phyloP scores from a whole-genome alignment of 1,284 basidiomycete genomes.

The Trichosporon asahii region DNA sequence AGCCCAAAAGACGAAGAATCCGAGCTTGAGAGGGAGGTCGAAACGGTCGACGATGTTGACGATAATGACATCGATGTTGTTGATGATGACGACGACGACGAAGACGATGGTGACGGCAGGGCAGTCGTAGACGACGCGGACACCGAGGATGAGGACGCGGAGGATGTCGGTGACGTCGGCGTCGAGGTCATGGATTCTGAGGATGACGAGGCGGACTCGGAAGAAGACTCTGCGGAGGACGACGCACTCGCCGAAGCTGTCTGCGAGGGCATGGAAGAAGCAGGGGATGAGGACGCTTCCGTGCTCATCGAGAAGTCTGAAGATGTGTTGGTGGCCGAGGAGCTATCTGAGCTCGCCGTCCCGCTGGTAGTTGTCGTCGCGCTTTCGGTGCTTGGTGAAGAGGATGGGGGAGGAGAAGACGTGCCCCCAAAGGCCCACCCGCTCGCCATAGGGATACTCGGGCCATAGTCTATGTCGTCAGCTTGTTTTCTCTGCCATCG shows the following conservation, averaged over 20 bases:
- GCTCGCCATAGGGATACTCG: constrained; percentile 28
- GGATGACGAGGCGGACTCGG: not conserved
- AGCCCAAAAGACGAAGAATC: not conserved
- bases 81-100: no score
- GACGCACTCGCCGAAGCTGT: not conserved
- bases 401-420: constrained; percentile 17
- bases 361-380: not conserved
- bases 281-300: not conserved
- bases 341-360: not conserved
- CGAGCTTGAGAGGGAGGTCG: not conserved
- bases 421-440: constrained; percentile 32
- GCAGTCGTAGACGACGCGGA: not conserved
- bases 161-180: not conserved
- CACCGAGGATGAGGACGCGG: not conserved
- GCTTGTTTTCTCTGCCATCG: not conserved
- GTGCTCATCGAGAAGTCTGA: not conserved
- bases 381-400: not conserved
- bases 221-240: not conserved
- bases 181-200: not conserved
- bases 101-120: no score
- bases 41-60: not conserved
- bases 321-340: not conserved
- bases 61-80: not conserved
- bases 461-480: constrained; percentile 28
- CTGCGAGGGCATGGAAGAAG: not conserved